A percentile compares a stretch with the other conserved stretches of the same genome.
These are phyloP conservation scores for Sphenostylis stenocarpa DNA, from an alignment of 306 rosid species.

Conservation along the genomic window DNA sequence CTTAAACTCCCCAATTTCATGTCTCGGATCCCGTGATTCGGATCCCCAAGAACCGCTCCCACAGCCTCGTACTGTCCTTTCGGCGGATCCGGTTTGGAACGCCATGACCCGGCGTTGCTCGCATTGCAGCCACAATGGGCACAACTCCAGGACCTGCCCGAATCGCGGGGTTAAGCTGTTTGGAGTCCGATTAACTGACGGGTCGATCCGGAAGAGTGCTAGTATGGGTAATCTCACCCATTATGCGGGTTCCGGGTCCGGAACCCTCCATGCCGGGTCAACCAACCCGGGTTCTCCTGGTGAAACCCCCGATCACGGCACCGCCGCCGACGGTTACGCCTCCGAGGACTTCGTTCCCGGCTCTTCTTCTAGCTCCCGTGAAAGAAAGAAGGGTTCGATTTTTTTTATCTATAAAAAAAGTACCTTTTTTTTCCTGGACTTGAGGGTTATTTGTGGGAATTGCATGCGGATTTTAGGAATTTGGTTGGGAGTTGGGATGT, in stretches of 20 bases:
- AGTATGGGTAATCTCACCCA: slow-evolving; percentile 97
- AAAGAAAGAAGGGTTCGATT: slow-evolving; percentile 82
- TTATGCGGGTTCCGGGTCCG: slow-evolving; percentile 57
- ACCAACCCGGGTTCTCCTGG: slow-evolving; percentile 83
- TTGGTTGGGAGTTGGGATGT: neutral
- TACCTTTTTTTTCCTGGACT: neutral
- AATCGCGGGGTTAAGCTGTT: slow-evolving; percentile 94
- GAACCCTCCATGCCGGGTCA: slow-evolving; percentile 38
- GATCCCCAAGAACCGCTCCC: slow-evolving; percentile 41
- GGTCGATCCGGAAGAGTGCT: slow-evolving; percentile 92
- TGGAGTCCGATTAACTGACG: slow-evolving; percentile 93
- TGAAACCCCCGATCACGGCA: slow-evolving; percentile 73
- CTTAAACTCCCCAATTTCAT: slow-evolving; percentile 16
- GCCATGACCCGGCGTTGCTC: slow-evolving; percentile 94
- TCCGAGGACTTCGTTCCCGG: slow-evolving; percentile 98
- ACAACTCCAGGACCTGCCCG: slow-evolving; percentile 94
- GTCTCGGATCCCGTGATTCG: slow-evolving; percentile 44
- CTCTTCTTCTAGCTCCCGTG: slow-evolving; percentile 88
- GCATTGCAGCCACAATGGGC: slow-evolving; percentile 98
- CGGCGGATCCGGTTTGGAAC: slow-evolving; percentile 25
- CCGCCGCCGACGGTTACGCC: slow-evolving; percentile 82
- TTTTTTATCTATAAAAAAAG: neutral
- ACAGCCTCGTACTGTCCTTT: neutral
- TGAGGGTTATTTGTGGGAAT: neutral
- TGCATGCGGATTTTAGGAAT: slow-evolving; percentile 11